These are phyloP conservation scores for Colletotrichum coccodes DNA, from an alignment of 2,329 filamentous ascomycete species.

Conservation along the genomic window DNA sequence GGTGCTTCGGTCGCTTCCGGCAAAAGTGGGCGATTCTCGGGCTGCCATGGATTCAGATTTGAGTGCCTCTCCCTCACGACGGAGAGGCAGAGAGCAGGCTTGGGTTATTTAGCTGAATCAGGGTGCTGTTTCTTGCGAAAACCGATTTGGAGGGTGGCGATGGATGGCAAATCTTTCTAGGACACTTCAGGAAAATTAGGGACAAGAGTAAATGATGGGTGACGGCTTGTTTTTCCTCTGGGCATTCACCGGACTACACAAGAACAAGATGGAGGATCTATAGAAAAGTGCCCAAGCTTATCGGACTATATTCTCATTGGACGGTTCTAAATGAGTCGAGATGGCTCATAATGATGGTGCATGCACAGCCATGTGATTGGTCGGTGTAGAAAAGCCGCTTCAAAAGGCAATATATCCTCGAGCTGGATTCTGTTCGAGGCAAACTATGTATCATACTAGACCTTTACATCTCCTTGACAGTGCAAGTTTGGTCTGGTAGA, in stretches of 20 bases:
- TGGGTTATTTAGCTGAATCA: no score
- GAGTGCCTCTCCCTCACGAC: neutral
- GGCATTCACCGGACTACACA: no score
- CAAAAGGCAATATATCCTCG: no score
- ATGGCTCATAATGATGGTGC: slow-evolving; percentile 11
- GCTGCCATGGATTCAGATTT: slow-evolving; percentile 6
- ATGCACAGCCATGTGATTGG: neutral
- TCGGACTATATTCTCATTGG: neutral
- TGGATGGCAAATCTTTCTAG: neutral
- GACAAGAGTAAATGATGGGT: neutral
- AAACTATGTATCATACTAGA: no score
- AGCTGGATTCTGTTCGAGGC: no score
- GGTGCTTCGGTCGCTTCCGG: neutral
- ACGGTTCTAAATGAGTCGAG: neutral
- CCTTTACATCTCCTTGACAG: no score
- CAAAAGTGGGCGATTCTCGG: neutral
- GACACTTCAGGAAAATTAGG: no score
- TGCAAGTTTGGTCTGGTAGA: no score
- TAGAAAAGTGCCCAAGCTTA: neutral
- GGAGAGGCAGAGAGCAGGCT: slow-evolving; percentile 3
- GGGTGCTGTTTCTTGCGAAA: neutral
- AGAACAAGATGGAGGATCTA: neutral
- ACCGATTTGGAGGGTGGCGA: neutral
- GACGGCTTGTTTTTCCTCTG: neutral
- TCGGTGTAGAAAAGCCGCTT: no score